phyloP scores from a whole-genome alignment of 2,329 filamentous ascomycete species.

The Tetracladium maxilliforme region DNA sequence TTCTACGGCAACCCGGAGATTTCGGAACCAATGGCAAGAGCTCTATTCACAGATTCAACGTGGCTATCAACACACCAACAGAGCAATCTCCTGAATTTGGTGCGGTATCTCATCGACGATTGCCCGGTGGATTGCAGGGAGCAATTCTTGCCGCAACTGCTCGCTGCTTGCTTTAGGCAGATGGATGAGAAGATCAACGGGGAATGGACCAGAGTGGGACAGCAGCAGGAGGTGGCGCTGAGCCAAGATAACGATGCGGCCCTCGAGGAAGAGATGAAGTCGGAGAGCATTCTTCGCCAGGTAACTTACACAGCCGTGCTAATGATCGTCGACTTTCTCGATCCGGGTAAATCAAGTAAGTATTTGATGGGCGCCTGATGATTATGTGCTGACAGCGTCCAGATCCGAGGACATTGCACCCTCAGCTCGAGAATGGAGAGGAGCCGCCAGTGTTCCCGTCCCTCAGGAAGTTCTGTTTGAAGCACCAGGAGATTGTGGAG shows the following conservation, averaged over 20 bases:
- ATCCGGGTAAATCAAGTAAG: conserved; percentile 54
- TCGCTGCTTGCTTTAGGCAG: conserved; percentile 70
- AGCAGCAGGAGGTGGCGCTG: conserved; percentile 41
- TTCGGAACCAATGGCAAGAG: conserved; percentile 67
- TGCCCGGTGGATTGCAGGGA: conserved; percentile 67
- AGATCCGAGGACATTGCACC: conserved; percentile 1
- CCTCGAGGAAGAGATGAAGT: conserved; percentile 92
- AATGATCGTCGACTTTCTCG: conserved; percentile 80
- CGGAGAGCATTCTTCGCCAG: conserved; percentile 86
- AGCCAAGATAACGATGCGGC: conserved; percentile 64
- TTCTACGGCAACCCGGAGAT: conserved; percentile 88
- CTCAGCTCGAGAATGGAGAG: no score
- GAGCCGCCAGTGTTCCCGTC: conserved; percentile 30
- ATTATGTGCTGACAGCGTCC: not conserved
- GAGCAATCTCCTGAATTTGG: conserved; percentile 81
- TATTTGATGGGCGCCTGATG: no score
- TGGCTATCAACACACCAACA: conserved; percentile 84
- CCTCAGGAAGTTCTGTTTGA: conserved; percentile 72
- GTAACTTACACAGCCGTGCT: conserved; percentile 85
- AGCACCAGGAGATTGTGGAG: conserved; percentile 64
- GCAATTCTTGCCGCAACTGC: conserved; percentile 72
- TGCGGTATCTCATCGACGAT: conserved; percentile 79
- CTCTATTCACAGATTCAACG: conserved; percentile 70
- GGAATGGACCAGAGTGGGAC: conserved; percentile 72
- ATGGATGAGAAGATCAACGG: conserved; percentile 75